Base-by-base conservation (phyloP, 2,329 filamentous ascomycete species). In the Cephalotrichum gorgonifer region DNA sequence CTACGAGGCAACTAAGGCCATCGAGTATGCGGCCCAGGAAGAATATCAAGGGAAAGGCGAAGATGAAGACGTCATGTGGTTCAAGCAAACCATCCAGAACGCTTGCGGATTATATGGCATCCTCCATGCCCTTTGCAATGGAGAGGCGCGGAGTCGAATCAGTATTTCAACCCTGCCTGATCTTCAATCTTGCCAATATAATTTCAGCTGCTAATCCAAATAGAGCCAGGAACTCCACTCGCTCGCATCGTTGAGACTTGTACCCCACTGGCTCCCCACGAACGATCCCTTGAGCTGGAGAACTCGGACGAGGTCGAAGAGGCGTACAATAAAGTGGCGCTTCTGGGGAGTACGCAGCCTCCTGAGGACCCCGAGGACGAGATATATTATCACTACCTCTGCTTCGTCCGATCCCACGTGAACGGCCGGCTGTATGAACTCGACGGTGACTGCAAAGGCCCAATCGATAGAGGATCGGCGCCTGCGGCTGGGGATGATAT, bases 11-110 rank as follows among this genome's bases (percentile, higher is more conserved):
- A 57, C 41, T 59, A 62, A 22, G 54, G 59, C 50, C 5, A 51
- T 54, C 12, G 47, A 60, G 5, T 54, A 58, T 9, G 31, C 62
- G 27, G 62, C 61, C 1, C 33, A 12, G 8, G 31, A 17, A 8
- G 43, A 46, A 7, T 69, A 70, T 53, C 51, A 59, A 30, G 59
- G 60, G 22, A 53, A 55, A 7, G 65, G 64, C 2, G 56, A 58
- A 5, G 61, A 66, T 1, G 85, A 90, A 56, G 78, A 85, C 6
- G 79, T 90, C 1, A 69, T 87, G 17, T 94, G 87, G 87, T 93
- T 88, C 68, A 83, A 83, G 59, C 88, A 94, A 64, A 93, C 86
- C 0, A 93, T 94, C 57, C 78, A 81, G 51, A 84, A 93, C 61
- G 85, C 87, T 1, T 94, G 87, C 60, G 88, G 88, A 1, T 75